These are phyloP conservation scores for Tetraselmis striata DNA, from an alignment of 139 green algal species.

Conservation along the genomic window DNA sequence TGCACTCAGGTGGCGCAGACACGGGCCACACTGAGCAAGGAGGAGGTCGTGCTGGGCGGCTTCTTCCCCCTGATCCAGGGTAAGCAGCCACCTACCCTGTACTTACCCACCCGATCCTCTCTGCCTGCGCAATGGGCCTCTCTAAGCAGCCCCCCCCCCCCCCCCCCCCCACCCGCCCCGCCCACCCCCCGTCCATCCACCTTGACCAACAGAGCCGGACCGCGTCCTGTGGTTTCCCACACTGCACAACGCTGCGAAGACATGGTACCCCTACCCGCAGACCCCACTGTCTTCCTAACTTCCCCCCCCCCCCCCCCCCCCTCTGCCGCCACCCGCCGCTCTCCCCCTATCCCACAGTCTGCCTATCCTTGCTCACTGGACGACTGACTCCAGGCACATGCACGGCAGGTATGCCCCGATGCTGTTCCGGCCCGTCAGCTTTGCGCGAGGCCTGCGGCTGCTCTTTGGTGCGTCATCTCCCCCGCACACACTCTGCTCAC, in stretches of 20 bases:
- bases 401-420: constrained; percentile 17
- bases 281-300: background rate
- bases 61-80: constrained; percentile 42
- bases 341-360: background rate
- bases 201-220: background rate
- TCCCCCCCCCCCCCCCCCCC: too few relatives aligned
- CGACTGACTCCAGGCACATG: too few relatives aligned
- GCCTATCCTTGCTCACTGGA: too few relatives aligned
- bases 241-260: constrained; percentile 35
- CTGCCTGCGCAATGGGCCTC: too few relatives aligned
- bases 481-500: too few relatives aligned
- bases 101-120: too few relatives aligned
- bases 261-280: constrained; percentile 34
- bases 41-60: constrained; percentile 39
- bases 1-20: constrained; percentile 37
- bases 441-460: background rate
- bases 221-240: constrained; percentile 39
- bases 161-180: too few relatives aligned
- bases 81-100: constrained; percentile 11
- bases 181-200: too few relatives aligned
- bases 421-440: constrained; percentile 48
- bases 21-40: constrained; percentile 18
- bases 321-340: background rate
- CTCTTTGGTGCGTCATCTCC: constrained; percentile 3
- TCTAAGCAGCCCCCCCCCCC: too few relatives aligned